Evolutionary conservation across 2,329 filamentous ascomycete genomes (phyloP).

Genomic region (Rhinocladiella mackenziei): DNA sequence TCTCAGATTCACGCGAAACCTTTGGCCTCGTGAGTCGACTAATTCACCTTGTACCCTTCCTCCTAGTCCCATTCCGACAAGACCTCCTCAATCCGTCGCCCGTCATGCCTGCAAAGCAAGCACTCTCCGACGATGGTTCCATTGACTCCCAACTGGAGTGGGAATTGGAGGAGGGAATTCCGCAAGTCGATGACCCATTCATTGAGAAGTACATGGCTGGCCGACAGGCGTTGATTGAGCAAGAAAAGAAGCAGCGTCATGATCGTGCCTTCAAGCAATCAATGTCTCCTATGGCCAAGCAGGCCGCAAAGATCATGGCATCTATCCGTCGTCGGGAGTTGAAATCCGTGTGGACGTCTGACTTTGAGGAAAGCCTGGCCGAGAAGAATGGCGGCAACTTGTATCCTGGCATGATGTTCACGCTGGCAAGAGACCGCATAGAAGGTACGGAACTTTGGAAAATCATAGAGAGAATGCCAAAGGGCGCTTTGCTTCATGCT

Average conservation of each 20-base stretch:
- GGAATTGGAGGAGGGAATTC: conserved; percentile 43
- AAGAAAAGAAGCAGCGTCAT: conserved; percentile 79
- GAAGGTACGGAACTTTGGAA: conserved; percentile 79
- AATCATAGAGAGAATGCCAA: conserved; percentile 81
- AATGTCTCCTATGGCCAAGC: conserved; percentile 72
- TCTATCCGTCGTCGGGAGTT: conserved; percentile 76
- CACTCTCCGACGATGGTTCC: conserved; percentile 22
- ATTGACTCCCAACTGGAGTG: conserved; percentile 31
- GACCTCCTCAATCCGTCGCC: background rate
- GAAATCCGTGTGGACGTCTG: conserved; percentile 68
- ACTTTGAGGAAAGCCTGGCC: conserved; percentile 66
- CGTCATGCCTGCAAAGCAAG: conserved; percentile 10
- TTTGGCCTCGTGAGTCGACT: too few species aligned
- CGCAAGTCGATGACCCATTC: conserved; percentile 63
- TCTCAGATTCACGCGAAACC: too few species aligned
- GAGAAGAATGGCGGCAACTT: conserved; percentile 59
- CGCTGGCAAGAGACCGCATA: conserved; percentile 77
- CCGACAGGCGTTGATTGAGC: conserved; percentile 67
- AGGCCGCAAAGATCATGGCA: conserved; percentile 74
- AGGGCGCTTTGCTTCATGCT: conserved; percentile 79
- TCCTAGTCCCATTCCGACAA: too few species aligned
- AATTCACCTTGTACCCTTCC: too few species aligned
- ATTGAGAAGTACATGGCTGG: conserved; percentile 77
- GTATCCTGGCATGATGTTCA: conserved; percentile 92
- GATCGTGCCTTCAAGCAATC: conserved; percentile 68